Percentiles rank a stretch among this genome's conserved stretches.
Evolutionary conservation across 1,284 basidiomycete species (phyloP).

Genomic region (Exobasidium rhododendri): DNA sequence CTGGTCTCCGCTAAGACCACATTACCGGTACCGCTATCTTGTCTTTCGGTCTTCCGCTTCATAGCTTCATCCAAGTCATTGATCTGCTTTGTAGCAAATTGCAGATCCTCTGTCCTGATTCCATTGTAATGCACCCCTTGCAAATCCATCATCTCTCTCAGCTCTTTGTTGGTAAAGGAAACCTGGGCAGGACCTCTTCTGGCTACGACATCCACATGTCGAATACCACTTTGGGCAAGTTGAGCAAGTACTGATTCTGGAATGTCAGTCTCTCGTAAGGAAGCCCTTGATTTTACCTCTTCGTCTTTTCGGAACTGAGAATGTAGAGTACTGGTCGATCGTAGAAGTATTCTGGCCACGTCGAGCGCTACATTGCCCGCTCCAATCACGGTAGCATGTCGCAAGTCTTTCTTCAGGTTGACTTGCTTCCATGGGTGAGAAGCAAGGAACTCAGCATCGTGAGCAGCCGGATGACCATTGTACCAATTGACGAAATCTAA

Average conservation of each 20-base stretch:
- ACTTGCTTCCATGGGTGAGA: constrained; percentile 50
- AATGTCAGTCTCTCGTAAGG: constrained; percentile 73
- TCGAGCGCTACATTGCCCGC: constrained; percentile 97
- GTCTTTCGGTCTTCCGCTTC: not conserved
- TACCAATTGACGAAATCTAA: constrained; percentile 94
- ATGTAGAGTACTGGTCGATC: constrained; percentile 36
- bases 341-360: constrained; percentile 82
- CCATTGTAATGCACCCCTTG: constrained; percentile 66
- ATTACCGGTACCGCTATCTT: not conserved
- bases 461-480: constrained; percentile 73
- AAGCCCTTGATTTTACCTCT: constrained; percentile 54
- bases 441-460: constrained; percentile 62
- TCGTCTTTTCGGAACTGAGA: constrained; percentile 6
- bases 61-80: constrained; percentile 29
- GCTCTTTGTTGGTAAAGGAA: constrained; percentile 90
- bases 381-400: constrained; percentile 79
- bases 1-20: constrained; percentile 35
- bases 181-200: constrained; percentile 83
- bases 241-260: constrained; percentile 72
- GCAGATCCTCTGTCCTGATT: constrained; percentile 49
- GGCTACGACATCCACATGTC: constrained; percentile 70
- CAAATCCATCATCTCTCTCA: constrained; percentile 82
- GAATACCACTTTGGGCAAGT: constrained; percentile 61
- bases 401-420: constrained; percentile 16
- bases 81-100: constrained; percentile 53